These are phyloP conservation scores for Sungouiozyma intestinalis DNA, from an alignment of 805 yeast genomes.

Conservation along the genomic window DNA sequence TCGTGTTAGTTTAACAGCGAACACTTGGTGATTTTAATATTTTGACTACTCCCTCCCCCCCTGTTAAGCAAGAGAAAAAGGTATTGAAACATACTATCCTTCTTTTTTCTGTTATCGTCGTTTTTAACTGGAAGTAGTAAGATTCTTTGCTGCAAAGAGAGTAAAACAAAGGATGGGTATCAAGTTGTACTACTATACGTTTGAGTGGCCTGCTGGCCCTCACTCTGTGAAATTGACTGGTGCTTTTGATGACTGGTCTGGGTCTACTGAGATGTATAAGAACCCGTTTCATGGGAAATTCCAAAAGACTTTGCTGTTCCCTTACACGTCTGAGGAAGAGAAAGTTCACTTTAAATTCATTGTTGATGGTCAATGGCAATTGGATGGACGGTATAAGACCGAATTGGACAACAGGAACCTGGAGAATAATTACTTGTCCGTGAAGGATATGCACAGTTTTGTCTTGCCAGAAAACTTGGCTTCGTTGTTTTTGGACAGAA, in stretches of 20 bases:
- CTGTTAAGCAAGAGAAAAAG: too few species aligned
- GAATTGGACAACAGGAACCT: conserved; percentile 29
- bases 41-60: too few species aligned
- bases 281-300: conserved; percentile 20
- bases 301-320: background rate
- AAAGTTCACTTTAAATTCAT: conserved; percentile 43
- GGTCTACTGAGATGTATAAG: conserved; percentile 39
- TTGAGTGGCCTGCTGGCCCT: conserved; percentile 40
- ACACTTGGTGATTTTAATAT: too few species aligned
- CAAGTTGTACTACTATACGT: conserved; percentile 10
- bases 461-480: background rate
- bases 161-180: background rate
- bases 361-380: conserved; percentile 57
- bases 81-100: background rate
- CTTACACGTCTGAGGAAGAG: conserved; percentile 9
- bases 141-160: background rate
- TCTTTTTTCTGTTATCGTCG: background rate
- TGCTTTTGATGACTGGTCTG: conserved; percentile 56
- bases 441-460: background rate
- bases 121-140: background rate
- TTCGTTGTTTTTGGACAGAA: background rate
- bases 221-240: conserved; percentile 55
- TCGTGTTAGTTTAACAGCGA: too few species aligned
- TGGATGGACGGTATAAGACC: background rate
- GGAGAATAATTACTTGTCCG: conserved; percentile 26